Evolutionary conservation across 2,329 filamentous ascomycete species (phyloP).

Genomic region (Claviceps sp.): DNA sequence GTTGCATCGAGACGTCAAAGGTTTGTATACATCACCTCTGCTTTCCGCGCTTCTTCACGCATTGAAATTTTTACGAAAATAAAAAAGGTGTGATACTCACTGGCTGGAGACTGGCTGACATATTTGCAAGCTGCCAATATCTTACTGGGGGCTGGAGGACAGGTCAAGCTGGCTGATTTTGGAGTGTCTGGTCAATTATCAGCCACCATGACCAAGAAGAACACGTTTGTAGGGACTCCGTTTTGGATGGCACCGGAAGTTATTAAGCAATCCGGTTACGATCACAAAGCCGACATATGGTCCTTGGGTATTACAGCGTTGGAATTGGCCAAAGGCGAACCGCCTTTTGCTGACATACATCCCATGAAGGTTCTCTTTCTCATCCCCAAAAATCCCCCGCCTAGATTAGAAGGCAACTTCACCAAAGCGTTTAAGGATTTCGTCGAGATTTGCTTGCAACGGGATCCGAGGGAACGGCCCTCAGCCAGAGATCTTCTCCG

Average conservation of each 20-base stretch:
- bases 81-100: background rate
- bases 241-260: constrained; percentile 99
- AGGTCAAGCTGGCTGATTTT: constrained; percentile 95
- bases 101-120: background rate
- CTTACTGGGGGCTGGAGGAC: constrained; percentile 74
- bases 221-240: constrained; percentile 93
- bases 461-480: constrained; percentile 80
- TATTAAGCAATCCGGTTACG: constrained; percentile 95
- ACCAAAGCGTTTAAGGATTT: constrained; percentile 77
- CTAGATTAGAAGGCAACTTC: constrained; percentile 67
- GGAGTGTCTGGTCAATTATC: constrained; percentile 92
- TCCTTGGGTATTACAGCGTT: constrained; percentile 89
- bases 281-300: constrained; percentile 97
- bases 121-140: constrained; percentile 67
- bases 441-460: constrained; percentile 68
- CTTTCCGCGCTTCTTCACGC: too few relatives aligned
- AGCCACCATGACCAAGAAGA: constrained; percentile 98
- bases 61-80: background rate
- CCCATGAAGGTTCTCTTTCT: constrained; percentile 97
- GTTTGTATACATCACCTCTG: constrained; percentile 25
- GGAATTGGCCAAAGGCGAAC: constrained; percentile 82
- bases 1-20: constrained; percentile 91
- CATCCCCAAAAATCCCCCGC: constrained; percentile 88
- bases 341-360: constrained; percentile 90
- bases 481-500: constrained; percentile 76